Base-by-base conservation (phyloP, 2,329 filamentous ascomycete genomes). In the Talaromyces sp. region DNA sequence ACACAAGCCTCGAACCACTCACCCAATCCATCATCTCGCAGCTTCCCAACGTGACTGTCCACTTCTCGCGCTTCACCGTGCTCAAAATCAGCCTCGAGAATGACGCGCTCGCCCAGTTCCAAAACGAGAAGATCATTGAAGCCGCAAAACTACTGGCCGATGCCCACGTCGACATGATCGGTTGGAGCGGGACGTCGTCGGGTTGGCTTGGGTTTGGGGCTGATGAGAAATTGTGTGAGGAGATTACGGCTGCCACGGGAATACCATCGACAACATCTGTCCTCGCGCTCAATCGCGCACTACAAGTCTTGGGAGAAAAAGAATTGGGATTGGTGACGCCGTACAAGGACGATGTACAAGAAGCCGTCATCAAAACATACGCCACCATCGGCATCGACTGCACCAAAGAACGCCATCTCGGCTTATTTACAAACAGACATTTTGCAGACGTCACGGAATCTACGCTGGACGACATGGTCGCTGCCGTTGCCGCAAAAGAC, bases 161-260 rank as follows among this genome's bases (percentile, higher is more conserved):
- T 51, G 63, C 63, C 1, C 25, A 64, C 43, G 63, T 64, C 22
- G 56, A 64, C 56, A 59, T 64, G 63, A 64, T 64, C 45, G 63
- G 63, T 38, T 64, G 63, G 63, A 64, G 63, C 34, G 63, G 63
- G 15, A 64, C 63, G 25, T 64, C 63, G 25, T 64, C 63, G 6
- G 63, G 63, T 34, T 64, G 63, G 63, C 25, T 64, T 6, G 63
- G 63, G 17, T 64, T 64, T 34, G 43, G 34, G 17, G 63, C 63
- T 3, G 63, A 64, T 45, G 63, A 64, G 43, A 34, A 40, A 31
- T 15, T 64, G 1, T 64, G 63, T 19, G 63, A 51, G 15, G 45
- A 58, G 15, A 64, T 64, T 31, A 64, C 63, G 5, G 54, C 63
- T 19, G 63, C 63, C 15, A 64, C 63, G 19, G 63, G 54, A 4